Evolutionary conservation across 257 asterid genomes (phyloP).

Genomic region (Gentiana macrophylla): DNA sequence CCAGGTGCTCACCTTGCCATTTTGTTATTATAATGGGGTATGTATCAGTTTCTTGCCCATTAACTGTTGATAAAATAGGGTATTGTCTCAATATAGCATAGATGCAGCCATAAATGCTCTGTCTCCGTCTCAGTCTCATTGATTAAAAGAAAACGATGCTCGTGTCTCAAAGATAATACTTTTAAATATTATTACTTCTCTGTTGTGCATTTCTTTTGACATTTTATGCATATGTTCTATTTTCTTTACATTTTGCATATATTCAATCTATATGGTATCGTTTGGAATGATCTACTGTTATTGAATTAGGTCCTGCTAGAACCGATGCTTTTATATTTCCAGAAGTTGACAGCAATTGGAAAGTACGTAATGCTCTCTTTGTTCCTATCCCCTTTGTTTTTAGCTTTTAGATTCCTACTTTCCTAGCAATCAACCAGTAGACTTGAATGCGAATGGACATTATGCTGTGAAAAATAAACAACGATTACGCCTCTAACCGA

Average conservation of each 20-base stretch:
- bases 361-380: slow-evolving; percentile 31
- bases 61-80: too few relatives aligned
- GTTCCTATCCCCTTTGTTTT: background rate
- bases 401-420: background rate
- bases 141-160: too few relatives aligned
- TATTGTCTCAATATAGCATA: too few relatives aligned
- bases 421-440: background rate
- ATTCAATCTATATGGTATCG: slow-evolving; percentile 1
- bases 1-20: background rate
- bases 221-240: background rate
- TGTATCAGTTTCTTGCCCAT: background rate
- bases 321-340: slow-evolving; percentile 58
- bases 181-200: too few relatives aligned
- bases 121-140: background rate
- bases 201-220: background rate
- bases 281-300: background rate
- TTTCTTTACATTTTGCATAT: background rate
- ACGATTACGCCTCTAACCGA: too few relatives aligned
- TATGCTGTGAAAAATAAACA: too few relatives aligned
- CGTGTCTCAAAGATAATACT: too few relatives aligned
- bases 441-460: too few relatives aligned
- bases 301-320: slow-evolving; percentile 46
- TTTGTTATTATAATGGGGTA: background rate
- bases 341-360: slow-evolving; percentile 78
- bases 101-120: too few relatives aligned